Base-by-base conservation (phyloP, 1,139 yeast species). In the Suhomyces bokatorum region DNA sequence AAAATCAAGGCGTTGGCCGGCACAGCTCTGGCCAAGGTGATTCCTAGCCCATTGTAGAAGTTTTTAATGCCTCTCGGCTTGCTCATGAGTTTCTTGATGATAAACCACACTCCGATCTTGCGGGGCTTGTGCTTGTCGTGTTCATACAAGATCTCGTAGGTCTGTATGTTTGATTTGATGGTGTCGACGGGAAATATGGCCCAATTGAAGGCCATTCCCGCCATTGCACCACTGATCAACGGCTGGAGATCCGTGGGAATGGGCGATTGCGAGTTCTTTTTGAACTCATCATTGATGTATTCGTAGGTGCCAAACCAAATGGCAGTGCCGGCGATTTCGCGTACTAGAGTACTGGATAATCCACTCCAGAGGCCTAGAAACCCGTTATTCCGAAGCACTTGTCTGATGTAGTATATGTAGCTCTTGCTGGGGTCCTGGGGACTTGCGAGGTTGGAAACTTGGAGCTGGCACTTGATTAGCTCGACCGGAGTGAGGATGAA, bases 261-360 rank as follows among this genome's bases (percentile, higher is more conserved):
- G 17, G 56, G 57, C 6, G 35, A 8, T 2, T 57, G 52, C 42
- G 58, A 52, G 17, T 40, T 34, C 1, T 54, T 47, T 45, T 70
- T 68, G 42, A 84, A 69, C 26, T 62, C 54, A 5, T 63, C 63
- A 34, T 75, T 70, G 34, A 80, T 67, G 40, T 74, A 67, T 60
- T 89, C 97, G 61, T 89, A 89, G 29, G 93, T 80, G 0, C 96
- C 95, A 66, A 91, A 91, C 97, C 97, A 91, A 3, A 93, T 83
- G 4, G 96, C 88, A 1, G 97, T 87, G 6, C 98, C 98, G 22
- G 90, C 84, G 32, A 88, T 77, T 63, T 91, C 98, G 56, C 98
- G 76, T 2, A 87, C 52, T 45, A 89, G 67, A 0, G 98, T 91
- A n/a, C 95, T 85, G 1, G 82, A 71, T 53, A 90, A 90, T 1